Base-by-base conservation (phyloP, 2,329 filamentous ascomycete genomes). In the Scopulariopsis brevicaulis region DNA sequence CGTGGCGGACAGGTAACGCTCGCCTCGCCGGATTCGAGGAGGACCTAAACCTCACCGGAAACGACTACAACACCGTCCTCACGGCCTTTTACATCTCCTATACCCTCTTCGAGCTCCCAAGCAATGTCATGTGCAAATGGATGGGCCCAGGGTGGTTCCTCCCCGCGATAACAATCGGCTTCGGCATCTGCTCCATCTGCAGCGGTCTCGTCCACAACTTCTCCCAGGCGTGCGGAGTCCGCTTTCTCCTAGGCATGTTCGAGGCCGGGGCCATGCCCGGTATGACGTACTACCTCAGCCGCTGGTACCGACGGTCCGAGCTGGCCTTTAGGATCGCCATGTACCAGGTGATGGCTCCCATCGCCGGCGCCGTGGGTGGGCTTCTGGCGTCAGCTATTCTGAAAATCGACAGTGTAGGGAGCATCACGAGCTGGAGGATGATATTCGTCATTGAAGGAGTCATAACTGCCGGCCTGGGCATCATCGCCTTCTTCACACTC, bases 361-460 rank as follows among this genome's bases (percentile, higher is more conserved):
- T 89, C 1, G 85, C 86, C 0, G 87, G 87, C 5, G 87, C 87
- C 18, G 89, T 84, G 62, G 86, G 87, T 11, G 87, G 88, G 2
- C 77, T 89, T 1, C 79, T 91, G 8, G 87, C 87, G 1, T 90
- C 85, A 60, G 86, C 77, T 0, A 85, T 90, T 60, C 84, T 85
- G 0, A 83, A 85, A 64, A 86, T 91, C 80, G 83, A 89, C 62
- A 78, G 81, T 7, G 69, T 80, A 1, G 70, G 72, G 0, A 85
- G 85, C 1, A 74, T 85, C 25, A 74, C 77, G 2, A 87, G 83
- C 11, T 91, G 87, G 88, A 76, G 86, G 28, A 91, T 87, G 88
- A 91, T 93, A 55, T 93, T 93, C 68, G 87, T 91, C 60, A 72
- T 90, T 3, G 85, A 88, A 67, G 80, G 80, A 28, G 59, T 79